These are phyloP conservation scores for Pinus albicaulis DNA, from an alignment of 75 land plant genomes.

Conservation along the genomic window DNA sequence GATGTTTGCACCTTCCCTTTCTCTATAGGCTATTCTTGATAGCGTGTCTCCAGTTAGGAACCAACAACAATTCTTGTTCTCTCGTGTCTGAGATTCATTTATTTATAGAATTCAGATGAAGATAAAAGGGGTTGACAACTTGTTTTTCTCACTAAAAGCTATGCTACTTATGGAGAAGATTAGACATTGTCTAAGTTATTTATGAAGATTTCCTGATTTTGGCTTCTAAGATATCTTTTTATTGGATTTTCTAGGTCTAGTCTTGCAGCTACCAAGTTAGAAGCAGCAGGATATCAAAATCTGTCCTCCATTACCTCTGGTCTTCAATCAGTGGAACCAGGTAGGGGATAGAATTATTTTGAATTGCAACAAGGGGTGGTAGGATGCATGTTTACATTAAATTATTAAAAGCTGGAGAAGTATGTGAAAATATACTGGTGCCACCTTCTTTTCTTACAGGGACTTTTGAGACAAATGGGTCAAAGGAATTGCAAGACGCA, in stretches of 20 bases:
- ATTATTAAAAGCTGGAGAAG: not conserved
- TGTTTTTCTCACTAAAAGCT: not conserved
- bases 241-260: constrained; percentile 53
- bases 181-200: not conserved
- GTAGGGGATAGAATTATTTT: constrained; percentile 18
- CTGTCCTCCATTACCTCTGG: constrained; percentile 81
- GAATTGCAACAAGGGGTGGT: not conserved
- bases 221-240: not conserved
- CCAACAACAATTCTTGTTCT: not conserved
- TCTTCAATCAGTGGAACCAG: constrained; percentile 82
- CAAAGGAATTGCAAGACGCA: constrained; percentile 75
- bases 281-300: constrained; percentile 70
- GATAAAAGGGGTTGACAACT: not conserved
- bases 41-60: not conserved
- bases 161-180: not conserved
- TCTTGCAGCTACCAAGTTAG: constrained; percentile 71
- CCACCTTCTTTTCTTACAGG: constrained; percentile 33
- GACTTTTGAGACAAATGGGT: constrained; percentile 76
- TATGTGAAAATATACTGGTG: not conserved
- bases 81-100: not conserved
- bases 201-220: not conserved
- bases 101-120: not conserved
- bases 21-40: not conserved
- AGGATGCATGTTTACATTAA: not conserved
- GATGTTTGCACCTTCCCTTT: not conserved